phyloP scores from a whole-genome alignment of 331 rosid genomes.

The Pyracantha coccinea region DNA sequence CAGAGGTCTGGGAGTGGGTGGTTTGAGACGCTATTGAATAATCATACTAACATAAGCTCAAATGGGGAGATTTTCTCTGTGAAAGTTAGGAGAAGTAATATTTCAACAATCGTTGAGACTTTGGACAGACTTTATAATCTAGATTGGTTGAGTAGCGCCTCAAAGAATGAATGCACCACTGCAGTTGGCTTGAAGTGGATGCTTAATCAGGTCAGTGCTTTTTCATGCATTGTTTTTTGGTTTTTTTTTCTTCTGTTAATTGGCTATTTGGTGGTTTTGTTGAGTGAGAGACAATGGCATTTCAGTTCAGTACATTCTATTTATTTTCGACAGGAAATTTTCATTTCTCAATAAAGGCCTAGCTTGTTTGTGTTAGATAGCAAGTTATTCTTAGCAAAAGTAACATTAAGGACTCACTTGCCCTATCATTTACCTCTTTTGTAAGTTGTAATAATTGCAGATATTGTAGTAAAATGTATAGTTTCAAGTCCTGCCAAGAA shows the following conservation, averaged over 20 bases:
- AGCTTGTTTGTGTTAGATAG: background rate
- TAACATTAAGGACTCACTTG: background rate
- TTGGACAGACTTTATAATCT: conserved; percentile 77
- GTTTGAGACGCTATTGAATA: conserved; percentile 95
- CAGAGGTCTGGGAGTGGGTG: conserved; percentile 99
- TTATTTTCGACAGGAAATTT: background rate
- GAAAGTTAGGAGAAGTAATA: conserved; percentile 79
- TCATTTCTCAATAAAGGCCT: background rate
- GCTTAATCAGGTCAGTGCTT: conserved; percentile 80
- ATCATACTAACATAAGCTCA: conserved; percentile 88
- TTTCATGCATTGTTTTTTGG: background rate
- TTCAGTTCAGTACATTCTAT: background rate
- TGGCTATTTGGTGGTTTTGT: background rate
- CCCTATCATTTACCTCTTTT: background rate
- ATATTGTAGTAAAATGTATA: background rate
- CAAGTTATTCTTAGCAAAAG: background rate
- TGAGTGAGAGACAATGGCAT: background rate
- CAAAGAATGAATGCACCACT: conserved; percentile 92
- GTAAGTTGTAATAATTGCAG: background rate
- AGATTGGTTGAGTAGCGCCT: conserved; percentile 87
- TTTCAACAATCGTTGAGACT: conserved; percentile 72
- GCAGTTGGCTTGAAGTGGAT: conserved; percentile 99
- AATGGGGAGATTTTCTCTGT: conserved; percentile 94
- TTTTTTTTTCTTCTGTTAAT: background rate
- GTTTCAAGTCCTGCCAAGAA: background rate